Conservation (phyloP, 192 early-diverging fungal species). For the Rhizophagus clarus region DNA sequence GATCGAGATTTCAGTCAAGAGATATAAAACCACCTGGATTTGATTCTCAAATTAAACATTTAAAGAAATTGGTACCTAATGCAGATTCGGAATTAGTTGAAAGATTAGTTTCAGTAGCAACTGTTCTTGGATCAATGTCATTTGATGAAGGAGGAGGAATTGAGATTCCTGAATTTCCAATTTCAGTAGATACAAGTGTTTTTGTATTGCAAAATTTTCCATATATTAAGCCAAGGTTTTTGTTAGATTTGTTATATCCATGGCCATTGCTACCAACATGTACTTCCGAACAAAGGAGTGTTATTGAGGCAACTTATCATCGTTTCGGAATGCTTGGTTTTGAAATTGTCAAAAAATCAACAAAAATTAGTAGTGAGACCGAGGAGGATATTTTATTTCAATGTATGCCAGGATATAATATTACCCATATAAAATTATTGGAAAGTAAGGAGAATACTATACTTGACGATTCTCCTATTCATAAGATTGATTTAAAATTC, state of each 20-base stretch:
- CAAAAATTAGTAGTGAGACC: conserved; percentile 23
- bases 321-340: conserved; percentile 56
- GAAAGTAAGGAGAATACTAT: conserved; percentile 28
- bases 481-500: conserved; percentile 41
- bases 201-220: conserved; percentile 46
- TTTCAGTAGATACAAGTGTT: conserved; percentile 51
- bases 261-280: conserved; percentile 60
- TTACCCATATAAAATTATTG: conserved; percentile 38
- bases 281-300: conserved; percentile 55
- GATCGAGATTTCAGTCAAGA: conserved; percentile 77
- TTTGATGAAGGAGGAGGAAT: conserved; percentile 45
- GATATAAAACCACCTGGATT: conserved; percentile 60
- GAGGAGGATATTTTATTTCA: conserved; percentile 39
- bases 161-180: conserved; percentile 65
- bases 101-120: conserved; percentile 54
- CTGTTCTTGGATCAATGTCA: conserved; percentile 52
- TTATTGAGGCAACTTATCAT: conserved; percentile 63
- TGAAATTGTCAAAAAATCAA: conserved; percentile 46
- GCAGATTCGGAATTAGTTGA: conserved; percentile 50
- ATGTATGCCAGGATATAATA: conserved; percentile 48
- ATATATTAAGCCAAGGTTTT: conserved; percentile 50
- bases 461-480: conserved; percentile 40
- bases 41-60: conserved; percentile 53
- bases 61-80: conserved; percentile 46
- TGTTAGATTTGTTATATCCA: conserved; percentile 63